Evolutionary conservation across 2,329 filamentous ascomycete species (phyloP).

Genomic region (Chalaropsis thielavioides): DNA sequence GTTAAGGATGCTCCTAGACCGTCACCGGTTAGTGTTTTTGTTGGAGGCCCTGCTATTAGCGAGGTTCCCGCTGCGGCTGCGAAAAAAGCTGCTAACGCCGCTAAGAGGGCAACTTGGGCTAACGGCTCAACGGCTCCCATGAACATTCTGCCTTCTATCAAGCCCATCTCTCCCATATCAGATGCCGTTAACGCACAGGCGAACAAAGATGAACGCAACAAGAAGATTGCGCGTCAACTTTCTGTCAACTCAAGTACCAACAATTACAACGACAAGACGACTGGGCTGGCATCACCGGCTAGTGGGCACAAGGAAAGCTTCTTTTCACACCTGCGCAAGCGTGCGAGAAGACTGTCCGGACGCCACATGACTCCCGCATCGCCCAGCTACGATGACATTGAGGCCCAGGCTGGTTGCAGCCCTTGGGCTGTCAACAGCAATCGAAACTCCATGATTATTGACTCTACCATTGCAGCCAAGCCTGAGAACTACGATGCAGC

Average conservation of each 20-base stretch:
- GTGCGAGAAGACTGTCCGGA: conserved; percentile 81
- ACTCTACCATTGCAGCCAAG: conserved; percentile 39
- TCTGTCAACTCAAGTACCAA: conserved; percentile 86
- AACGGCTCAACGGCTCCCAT: conserved; percentile 78
- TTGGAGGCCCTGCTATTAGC: conserved; percentile 26
- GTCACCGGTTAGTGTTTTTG: conserved; percentile 26
- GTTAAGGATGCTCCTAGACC: conserved; percentile 36
- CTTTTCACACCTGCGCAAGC: conserved; percentile 92
- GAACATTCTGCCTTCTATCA: conserved; percentile 87
- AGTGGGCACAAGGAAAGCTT: conserved; percentile 85
- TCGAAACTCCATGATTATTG: conserved; percentile 68
- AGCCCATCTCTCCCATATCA: conserved; percentile 89
- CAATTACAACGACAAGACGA: conserved; percentile 70
- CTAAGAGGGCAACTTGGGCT: conserved; percentile 87
- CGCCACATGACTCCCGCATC: conserved; percentile 72
- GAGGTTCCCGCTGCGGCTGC: conserved; percentile 31
- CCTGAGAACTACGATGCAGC: conserved; percentile 45
- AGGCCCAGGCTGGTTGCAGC: conserved; percentile 81
- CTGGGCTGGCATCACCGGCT: conserved; percentile 59
- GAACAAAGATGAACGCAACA: conserved; percentile 45
- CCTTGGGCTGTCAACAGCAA: conserved; percentile 63
- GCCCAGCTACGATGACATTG: conserved; percentile 69
- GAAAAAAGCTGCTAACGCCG: conserved; percentile 29
- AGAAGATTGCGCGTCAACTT: conserved; percentile 90
- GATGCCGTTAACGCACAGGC: conserved; percentile 85